Evolutionary conservation across 495 filamentous ascomycete species (phyloP).

Genomic region (Darksidea phi): DNA sequence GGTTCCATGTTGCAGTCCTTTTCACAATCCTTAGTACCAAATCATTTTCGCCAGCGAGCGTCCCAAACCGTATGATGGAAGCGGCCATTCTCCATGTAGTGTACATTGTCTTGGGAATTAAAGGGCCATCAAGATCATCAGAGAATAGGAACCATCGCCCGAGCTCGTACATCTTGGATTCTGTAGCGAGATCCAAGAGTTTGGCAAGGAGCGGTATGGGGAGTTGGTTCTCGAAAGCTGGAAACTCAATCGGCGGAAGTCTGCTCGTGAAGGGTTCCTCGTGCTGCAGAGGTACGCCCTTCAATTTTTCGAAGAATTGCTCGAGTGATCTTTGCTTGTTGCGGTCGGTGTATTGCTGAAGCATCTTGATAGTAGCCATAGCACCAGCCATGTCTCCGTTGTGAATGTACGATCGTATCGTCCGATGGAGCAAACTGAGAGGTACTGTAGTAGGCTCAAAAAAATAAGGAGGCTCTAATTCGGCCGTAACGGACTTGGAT

Average conservation of each 20-base stretch:
- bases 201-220: constrained; percentile 51
- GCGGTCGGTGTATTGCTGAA: constrained; percentile 40
- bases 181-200: constrained; percentile 55
- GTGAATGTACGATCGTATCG: constrained; percentile 34
- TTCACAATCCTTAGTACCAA: constrained; percentile 50
- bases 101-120: constrained; percentile 52
- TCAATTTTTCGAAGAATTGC: constrained; percentile 35
- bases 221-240: constrained; percentile 46
- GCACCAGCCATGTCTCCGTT: constrained; percentile 36
- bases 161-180: constrained; percentile 49
- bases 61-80: constrained; percentile 59
- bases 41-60: constrained; percentile 49
- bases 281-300: not conserved
- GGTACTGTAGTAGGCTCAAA: constrained; percentile 40
- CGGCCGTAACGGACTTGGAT: not conserved
- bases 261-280: constrained; percentile 10
- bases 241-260: constrained; percentile 32
- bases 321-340: constrained; percentile 39
- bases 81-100: constrained; percentile 51
- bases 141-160: constrained; percentile 58
- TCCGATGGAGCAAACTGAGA: constrained; percentile 40
- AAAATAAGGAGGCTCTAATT: constrained; percentile 34
- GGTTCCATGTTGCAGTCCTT: constrained; percentile 5
- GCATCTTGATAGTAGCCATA: constrained; percentile 30
- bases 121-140: constrained; percentile 57